phyloP scores from a whole-genome alignment of 805 yeast genomes.

The Maudiozyma barnettii region DNA sequence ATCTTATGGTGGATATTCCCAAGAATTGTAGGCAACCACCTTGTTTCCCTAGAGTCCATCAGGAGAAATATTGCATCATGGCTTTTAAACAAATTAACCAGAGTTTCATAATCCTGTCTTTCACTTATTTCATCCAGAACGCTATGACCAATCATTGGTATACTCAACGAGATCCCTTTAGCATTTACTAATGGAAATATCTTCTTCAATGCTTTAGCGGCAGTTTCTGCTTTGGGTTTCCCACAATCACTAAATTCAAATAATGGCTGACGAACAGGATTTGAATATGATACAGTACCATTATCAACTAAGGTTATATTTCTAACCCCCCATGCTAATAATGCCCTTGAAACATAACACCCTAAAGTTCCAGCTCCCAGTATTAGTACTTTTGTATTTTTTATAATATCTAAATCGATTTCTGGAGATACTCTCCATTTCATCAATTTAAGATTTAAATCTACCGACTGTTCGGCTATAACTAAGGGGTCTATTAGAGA shows the following conservation, averaged over 20 bases:
- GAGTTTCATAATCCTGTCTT: conserved; percentile 39
- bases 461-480: conserved; percentile 86
- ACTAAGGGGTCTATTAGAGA: conserved; percentile 70
- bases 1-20: conserved; percentile 57
- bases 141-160: conserved; percentile 96
- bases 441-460: conserved; percentile 84
- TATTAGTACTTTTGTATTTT: conserved; percentile 53
- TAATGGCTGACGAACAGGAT: conserved; percentile 91
- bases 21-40: conserved; percentile 94
- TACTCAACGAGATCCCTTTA: conserved; percentile 54
- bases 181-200: conserved; percentile 74
- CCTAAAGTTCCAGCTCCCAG: conserved; percentile 98
- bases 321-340: conserved; percentile 92
- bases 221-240: conserved; percentile 62
- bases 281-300: conserved; percentile 81
- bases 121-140: conserved; percentile 47
- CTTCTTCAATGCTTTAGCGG: conserved; percentile 60
- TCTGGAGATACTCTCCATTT: conserved; percentile 92
- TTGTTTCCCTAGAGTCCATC: conserved; percentile 90
- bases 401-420: conserved; percentile 57
- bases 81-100: conserved; percentile 44
- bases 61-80: conserved; percentile 75
- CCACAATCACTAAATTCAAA: conserved; percentile 83
- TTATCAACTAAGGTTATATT: conserved; percentile 82
- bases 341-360: conserved; percentile 74